A percentile compares a stretch with the other conserved stretches of the same genome.
phyloP scores from a whole-genome alignment of 176 grass and related monocot genomes.

The Zizania latifolia region DNA sequence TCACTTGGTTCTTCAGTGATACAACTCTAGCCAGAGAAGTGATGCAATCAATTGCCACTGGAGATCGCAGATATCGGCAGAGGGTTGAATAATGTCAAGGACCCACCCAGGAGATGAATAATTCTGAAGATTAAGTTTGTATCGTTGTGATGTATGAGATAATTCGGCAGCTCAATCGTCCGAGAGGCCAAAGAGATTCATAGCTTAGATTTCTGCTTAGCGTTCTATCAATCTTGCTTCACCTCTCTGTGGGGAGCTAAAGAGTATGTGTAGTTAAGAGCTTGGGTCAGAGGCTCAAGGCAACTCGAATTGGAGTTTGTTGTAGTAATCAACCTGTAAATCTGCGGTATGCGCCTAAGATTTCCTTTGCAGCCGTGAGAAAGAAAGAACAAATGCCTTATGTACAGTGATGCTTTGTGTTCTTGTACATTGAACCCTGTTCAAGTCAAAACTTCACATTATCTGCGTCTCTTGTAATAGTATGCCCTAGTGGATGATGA shows the following conservation, averaged over 20 bases:
- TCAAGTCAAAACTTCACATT: background rate
- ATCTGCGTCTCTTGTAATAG: background rate
- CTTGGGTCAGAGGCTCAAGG: constrained; percentile 25
- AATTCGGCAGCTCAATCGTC: constrained; percentile 4
- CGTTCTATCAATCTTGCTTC: background rate
- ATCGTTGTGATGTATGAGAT: background rate
- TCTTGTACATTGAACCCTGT: constrained; percentile 1
- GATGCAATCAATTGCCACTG: constrained; percentile 26
- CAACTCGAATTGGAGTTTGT: constrained; percentile 25
- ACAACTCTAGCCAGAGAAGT: constrained; percentile 3
- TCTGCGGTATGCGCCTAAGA: constrained; percentile 4
- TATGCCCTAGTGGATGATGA: background rate
- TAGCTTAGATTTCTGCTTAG: background rate
- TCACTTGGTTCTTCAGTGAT: constrained; percentile 7
- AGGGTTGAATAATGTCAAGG: constrained; percentile 24
- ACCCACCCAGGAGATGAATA: constrained; percentile 19
- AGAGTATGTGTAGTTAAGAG: background rate
- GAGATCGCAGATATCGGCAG: constrained; percentile 23
- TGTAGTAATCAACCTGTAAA: constrained; percentile 44
- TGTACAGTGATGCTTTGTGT: constrained; percentile 9
- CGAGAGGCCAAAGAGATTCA: background rate
- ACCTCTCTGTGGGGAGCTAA: background rate
- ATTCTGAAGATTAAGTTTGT: constrained; percentile 7
- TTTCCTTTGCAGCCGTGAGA: background rate
- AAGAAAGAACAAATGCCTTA: background rate